Percentiles rank a stretch among this genome's conserved stretches.
phyloP scores from a whole-genome alignment of 805 yeast genomes.

The Sugiyamaella lignohabitans region DNA sequence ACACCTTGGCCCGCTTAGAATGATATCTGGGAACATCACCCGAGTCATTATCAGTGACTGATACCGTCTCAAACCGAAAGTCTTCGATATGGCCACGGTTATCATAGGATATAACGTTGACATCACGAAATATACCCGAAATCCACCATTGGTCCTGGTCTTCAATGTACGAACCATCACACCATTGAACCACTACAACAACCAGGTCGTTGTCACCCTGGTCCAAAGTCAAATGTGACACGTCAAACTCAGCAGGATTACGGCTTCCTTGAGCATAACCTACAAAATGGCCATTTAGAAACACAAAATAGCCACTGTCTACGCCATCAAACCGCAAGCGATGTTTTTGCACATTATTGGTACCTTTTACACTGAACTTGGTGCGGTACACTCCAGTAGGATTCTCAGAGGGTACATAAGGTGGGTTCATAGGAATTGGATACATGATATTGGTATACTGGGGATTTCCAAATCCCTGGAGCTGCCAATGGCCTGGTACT shows the following conservation, averaged over 20 bases:
- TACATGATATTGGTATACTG: conserved; percentile 32
- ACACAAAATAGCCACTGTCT: conserved; percentile 32
- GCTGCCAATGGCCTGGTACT: conserved; percentile 37
- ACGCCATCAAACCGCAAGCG: conserved; percentile 36
- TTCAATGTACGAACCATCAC: conserved; percentile 32
- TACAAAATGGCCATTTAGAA: conserved; percentile 30
- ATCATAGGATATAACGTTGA: conserved; percentile 26
- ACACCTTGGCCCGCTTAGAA: not conserved
- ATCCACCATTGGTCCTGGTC: conserved; percentile 40
- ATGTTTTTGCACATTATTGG: conserved; percentile 8
- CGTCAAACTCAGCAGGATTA: conserved; percentile 32
- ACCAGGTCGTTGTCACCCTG: conserved; percentile 15
- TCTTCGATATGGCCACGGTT: conserved; percentile 30
- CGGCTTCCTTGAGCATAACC: conserved; percentile 34
- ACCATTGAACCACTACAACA: conserved; percentile 33
- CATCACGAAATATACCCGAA: conserved; percentile 37
- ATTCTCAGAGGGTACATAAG: conserved; percentile 30
- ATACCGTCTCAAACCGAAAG: conserved; percentile 24
- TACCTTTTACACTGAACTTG: conserved; percentile 18
- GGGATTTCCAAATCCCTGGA: conserved; percentile 34
- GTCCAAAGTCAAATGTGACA: conserved; percentile 16
- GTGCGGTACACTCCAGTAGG: conserved; percentile 34
- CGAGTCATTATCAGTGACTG: conserved; percentile 7
- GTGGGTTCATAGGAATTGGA: conserved; percentile 34
- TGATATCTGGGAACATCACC: not conserved